Evolutionary conservation across 2,329 filamentous ascomycete genomes (phyloP).

Genomic region (Fusarium compactum): DNA sequence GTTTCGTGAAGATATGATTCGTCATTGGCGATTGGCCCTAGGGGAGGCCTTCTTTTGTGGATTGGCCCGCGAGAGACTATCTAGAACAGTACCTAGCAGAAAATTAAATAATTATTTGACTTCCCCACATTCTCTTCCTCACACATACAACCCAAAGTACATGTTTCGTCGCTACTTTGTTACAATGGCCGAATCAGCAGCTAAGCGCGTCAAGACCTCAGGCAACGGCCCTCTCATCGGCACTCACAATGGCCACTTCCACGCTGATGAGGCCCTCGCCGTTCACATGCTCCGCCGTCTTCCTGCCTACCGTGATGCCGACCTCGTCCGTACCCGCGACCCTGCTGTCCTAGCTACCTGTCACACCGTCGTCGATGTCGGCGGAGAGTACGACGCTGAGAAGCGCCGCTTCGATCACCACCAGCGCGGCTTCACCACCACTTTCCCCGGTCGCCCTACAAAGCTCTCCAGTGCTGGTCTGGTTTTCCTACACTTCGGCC

Average conservation of each 20-base stretch:
- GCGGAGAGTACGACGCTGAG: constrained; percentile 86
- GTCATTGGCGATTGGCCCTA: constrained; percentile 34
- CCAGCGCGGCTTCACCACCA: constrained; percentile 88
- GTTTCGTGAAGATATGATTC: constrained; percentile 24
- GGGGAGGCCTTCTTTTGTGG: constrained; percentile 27
- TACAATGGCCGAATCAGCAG: constrained; percentile 70
- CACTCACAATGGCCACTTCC: constrained; percentile 98
- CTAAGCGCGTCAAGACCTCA: constrained; percentile 87
- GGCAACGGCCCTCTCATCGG: constrained; percentile 75
- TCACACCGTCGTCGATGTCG: constrained; percentile 98
- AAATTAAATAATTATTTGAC: no score
- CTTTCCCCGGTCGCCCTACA: constrained; percentile 85
- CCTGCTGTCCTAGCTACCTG: constrained; percentile 80
- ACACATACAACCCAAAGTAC: constrained; percentile 1
- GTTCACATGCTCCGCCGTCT: constrained; percentile 95
- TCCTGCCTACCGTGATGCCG: constrained; percentile 79
- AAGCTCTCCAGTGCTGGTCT: constrained; percentile 95
- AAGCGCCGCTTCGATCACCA: constrained; percentile 94
- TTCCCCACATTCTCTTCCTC: background rate
- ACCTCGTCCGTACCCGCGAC: constrained; percentile 89
- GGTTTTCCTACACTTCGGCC: constrained; percentile 96
- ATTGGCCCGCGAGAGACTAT: background rate
- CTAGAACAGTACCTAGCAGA: no score
- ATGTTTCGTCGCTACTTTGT: constrained; percentile 52
- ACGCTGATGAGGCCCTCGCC: constrained; percentile 96